Percentiles rank a stretch among this genome's conserved stretches.
Evolutionary conservation across 768 basidiomycete genomes (phyloP).

Genomic region (Amanita polypyramis): DNA sequence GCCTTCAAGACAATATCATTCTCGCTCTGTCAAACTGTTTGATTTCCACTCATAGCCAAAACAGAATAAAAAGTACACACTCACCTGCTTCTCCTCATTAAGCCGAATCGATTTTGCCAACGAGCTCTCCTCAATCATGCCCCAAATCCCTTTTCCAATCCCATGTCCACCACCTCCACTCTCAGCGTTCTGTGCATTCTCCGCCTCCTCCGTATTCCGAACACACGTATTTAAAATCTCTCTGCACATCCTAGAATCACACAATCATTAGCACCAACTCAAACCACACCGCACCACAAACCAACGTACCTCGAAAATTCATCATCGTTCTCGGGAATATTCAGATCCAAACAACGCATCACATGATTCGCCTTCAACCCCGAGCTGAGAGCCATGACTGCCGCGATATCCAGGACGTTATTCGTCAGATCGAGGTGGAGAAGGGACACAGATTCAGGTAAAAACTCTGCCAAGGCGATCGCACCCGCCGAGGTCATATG

Average conservation of each 20-base stretch:
- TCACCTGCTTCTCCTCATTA: slow-evolving; percentile 44
- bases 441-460: slow-evolving; percentile 80
- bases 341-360: slow-evolving; percentile 88
- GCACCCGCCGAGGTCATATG: slow-evolving; percentile 74
- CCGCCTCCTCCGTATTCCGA: slow-evolving; percentile 81
- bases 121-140: slow-evolving; percentile 79
- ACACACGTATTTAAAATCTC: slow-evolving; percentile 88
- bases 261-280: slow-evolving; percentile 6
- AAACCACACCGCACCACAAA: not conserved
- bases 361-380: slow-evolving; percentile 77
- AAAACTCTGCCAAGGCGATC: slow-evolving; percentile 92
- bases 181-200: slow-evolving; percentile 18
- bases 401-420: slow-evolving; percentile 79
- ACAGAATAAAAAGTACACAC: slow-evolving; percentile 8
- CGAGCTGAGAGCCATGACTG: slow-evolving; percentile 84
- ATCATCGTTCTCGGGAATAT: slow-evolving; percentile 80
- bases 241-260: slow-evolving; percentile 55
- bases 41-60: slow-evolving; percentile 2
- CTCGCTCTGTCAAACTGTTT: slow-evolving; percentile 25
- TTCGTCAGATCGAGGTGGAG: slow-evolving; percentile 87
- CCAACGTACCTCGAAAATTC: slow-evolving; percentile 54
- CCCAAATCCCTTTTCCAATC: slow-evolving; percentile 64
- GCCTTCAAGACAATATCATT: slow-evolving; percentile 39
- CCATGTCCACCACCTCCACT: slow-evolving; percentile 37
- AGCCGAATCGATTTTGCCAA: slow-evolving; percentile 60